phyloP scores from a whole-genome alignment of 768 basidiomycete species.

The Pleurotus giganteus region DNA sequence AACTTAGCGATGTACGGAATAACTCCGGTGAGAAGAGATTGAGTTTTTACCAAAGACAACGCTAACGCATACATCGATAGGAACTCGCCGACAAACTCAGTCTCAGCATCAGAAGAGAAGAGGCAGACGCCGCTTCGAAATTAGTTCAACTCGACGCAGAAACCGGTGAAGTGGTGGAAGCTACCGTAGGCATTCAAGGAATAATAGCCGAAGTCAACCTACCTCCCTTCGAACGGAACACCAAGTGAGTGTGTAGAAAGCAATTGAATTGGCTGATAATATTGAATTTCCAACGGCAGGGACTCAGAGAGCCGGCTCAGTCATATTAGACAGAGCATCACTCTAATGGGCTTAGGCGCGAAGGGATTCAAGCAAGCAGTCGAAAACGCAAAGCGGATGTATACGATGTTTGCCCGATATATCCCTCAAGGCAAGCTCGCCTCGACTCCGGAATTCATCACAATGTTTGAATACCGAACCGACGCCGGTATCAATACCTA shows the following conservation, averaged over 20 bases:
- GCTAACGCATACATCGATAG: neutral
- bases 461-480: neutral
- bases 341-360: neutral
- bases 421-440: neutral
- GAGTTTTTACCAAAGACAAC: neutral
- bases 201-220: neutral
- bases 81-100: neutral
- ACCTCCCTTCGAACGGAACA: neutral
- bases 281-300: neutral
- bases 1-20: neutral
- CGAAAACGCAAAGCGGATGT: neutral
- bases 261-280: neutral
- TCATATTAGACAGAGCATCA: neutral
- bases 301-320: neutral
- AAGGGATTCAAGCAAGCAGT: neutral
- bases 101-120: neutral
- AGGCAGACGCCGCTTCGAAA: neutral
- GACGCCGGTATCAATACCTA: neutral
- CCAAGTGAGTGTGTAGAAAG: too few species aligned
- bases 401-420: neutral
- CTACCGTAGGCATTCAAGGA: neutral
- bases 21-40: neutral
- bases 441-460: neutral
- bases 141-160: neutral
- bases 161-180: neutral